These are phyloP conservation scores for Corylus heterophylla DNA, from an alignment of 306 rosid genomes.

Conservation along the genomic window DNA sequence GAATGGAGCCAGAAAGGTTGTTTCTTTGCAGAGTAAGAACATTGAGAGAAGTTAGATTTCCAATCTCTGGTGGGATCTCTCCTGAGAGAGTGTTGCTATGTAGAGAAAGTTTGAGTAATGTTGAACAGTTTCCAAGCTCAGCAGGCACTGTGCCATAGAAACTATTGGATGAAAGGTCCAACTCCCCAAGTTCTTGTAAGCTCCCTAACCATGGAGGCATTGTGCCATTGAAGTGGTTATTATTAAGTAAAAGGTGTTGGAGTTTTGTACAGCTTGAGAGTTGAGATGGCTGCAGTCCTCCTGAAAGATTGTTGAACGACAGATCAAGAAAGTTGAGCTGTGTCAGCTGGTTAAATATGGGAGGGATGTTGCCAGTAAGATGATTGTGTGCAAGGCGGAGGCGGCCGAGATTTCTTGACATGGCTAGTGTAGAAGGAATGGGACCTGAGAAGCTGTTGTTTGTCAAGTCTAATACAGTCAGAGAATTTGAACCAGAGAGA, in stretches of 20 bases:
- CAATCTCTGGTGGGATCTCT: slow-evolving; percentile 73
- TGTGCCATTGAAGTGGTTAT: slow-evolving; percentile 59
- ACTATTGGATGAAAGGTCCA: slow-evolving; percentile 77
- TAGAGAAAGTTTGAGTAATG: slow-evolving; percentile 73
- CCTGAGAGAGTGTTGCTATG: slow-evolving; percentile 77
- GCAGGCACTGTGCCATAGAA: slow-evolving; percentile 66
- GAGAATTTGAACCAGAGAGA: slow-evolving; percentile 64
- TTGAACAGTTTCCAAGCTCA: slow-evolving; percentile 74
- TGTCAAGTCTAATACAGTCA: slow-evolving; percentile 75
- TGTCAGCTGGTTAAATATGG: slow-evolving; percentile 52
- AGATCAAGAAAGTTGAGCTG: slow-evolving; percentile 84
- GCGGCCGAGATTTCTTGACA: slow-evolving; percentile 65
- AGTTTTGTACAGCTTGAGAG: slow-evolving; percentile 61
- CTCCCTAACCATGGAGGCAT: slow-evolving; percentile 69
- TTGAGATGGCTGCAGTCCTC: slow-evolving; percentile 45
- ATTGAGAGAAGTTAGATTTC: slow-evolving; percentile 78
- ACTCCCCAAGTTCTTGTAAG: slow-evolving; percentile 75
- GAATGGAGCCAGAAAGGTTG: slow-evolving; percentile 68
- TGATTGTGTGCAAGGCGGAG: slow-evolving; percentile 77
- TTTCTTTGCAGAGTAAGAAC: slow-evolving; percentile 74
- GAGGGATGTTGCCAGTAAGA: slow-evolving; percentile 63
- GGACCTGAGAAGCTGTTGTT: slow-evolving; percentile 93
- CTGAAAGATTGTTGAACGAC: slow-evolving; percentile 70
- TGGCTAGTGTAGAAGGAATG: slow-evolving; percentile 61
- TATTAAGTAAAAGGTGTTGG: slow-evolving; percentile 67